Evolutionary conservation across 805 yeast genomes (phyloP), one percentile per base, ranked within the genome.

Genomic region (Schwanniomyces sp.): DNA sequence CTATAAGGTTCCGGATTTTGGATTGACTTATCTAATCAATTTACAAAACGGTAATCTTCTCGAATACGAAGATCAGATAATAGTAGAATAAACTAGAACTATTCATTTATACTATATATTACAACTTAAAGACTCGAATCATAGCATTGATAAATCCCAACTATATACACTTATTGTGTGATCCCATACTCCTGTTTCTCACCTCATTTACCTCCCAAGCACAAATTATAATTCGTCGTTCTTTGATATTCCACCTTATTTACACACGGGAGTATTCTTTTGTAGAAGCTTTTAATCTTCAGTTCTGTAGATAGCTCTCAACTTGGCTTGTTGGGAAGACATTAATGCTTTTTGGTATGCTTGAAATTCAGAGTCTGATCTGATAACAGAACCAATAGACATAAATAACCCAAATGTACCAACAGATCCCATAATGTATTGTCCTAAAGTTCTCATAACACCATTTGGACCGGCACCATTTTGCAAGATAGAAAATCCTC

Each of bases 391-490:
- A 34, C 99, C 98, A 55, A 92, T 87, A 39, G 96, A 87, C 98
- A 92, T 91, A 69, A 92, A 90, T 58, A 92, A 79, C 36, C 97
- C 97, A 69, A 94, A 92, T 9, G 97, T 92, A 42, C 95, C 97
- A 2, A 96, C 97, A 5, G 97, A 89, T 46, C 97, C 97, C 59
- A 87, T 85, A 70, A 94, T 91, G 70, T 91, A 94, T 72, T 92
- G 96, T 47, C 99, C 98, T 62, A 94, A 74, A 1, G 97, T 92
- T 73, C 96, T 85, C 85, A 94, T 88, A 48, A 89, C 89, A 47
- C 99, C 99, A 62, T 89, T 88, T 42, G 99, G 99, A 11, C 96
- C 97, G n/a, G 99, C 94, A 16, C 99, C 99, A 56, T 87, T 85
- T 47, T 91, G 91, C 54, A 90, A 67, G 56, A 95, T 86, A 49